A percentile compares a stretch with the other conserved stretches of the same genome.
Conservation (phyloP, 2,329 filamentous ascomycete genomes). For the Spiromastix sp. region DNA sequence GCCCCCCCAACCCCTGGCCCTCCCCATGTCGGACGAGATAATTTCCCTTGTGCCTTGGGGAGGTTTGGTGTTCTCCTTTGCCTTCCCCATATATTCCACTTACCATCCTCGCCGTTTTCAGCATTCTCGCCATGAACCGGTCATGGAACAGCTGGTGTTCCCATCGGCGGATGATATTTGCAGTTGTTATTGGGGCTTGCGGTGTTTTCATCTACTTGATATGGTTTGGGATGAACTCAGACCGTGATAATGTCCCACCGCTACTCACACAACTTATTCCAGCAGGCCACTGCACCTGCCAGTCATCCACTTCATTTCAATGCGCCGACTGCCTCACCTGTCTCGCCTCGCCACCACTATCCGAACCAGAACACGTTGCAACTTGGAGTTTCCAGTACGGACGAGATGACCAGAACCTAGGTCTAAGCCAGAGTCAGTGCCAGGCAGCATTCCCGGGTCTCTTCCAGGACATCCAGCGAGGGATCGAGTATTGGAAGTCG, state of each 20-base stretch:
- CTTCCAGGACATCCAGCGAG: slow-evolving; percentile 26
- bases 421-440: slow-evolving; percentile 20
- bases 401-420: slow-evolving; percentile 23
- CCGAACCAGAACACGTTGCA: slow-evolving; percentile 6
- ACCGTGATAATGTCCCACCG: slow-evolving; percentile 25
- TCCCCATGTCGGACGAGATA: no score
- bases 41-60: no score
- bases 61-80: no score
- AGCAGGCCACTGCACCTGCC: slow-evolving; percentile 29
- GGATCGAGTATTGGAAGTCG: slow-evolving; percentile 18
- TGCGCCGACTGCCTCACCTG: slow-evolving; percentile 27
- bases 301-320: slow-evolving; percentile 27
- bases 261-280: slow-evolving; percentile 29
- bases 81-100: no score
- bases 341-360: slow-evolving; percentile 13
- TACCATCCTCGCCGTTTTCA: no score
- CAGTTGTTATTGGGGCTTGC: no score
- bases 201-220: slow-evolving; percentile 7
- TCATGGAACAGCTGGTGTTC: no score
- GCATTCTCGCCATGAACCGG: no score
- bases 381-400: slow-evolving; percentile 22
- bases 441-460: slow-evolving; percentile 24
- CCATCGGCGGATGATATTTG: no score
- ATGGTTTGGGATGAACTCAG: slow-evolving; percentile 24
- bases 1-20: no score